These are phyloP conservation scores for Tetrahymena malaccensis DNA, from an alignment of 73 alveolate species.

Conservation along the genomic window DNA sequence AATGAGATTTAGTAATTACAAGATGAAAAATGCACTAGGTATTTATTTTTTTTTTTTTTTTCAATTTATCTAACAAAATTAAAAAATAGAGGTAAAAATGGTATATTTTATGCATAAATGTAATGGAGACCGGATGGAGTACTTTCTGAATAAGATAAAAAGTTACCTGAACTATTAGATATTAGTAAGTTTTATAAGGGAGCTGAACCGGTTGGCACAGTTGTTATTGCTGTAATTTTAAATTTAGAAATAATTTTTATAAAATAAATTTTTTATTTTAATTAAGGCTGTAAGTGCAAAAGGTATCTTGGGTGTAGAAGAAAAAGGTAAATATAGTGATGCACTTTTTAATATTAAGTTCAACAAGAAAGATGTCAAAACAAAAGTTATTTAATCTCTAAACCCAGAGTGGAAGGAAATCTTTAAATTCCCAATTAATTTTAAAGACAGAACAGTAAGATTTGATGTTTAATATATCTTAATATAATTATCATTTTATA, in stretches of 20 bases:
- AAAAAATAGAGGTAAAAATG: slow-evolving; percentile 11
- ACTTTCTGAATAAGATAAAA: background rate
- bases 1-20: slow-evolving; percentile 2
- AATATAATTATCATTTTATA: background rate
- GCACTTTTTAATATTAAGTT: background rate
- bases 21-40: slow-evolving; percentile 26
- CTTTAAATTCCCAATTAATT: background rate
- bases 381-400: background rate
- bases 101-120: background rate
- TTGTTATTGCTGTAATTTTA: background rate
- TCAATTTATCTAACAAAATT: background rate
- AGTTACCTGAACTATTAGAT: background rate
- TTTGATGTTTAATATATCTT: background rate
- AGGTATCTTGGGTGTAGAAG: background rate
- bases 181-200: background rate
- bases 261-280: background rate
- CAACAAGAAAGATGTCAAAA: background rate
- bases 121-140: slow-evolving; percentile 17
- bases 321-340: background rate
- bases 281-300: background rate
- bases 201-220: background rate
- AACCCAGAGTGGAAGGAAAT: background rate
- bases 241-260: background rate
- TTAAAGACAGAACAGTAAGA: background rate
- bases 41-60: background rate